Base-by-base conservation (phyloP, 345 rosid genomes). In the Lepidium africanum region DNA sequence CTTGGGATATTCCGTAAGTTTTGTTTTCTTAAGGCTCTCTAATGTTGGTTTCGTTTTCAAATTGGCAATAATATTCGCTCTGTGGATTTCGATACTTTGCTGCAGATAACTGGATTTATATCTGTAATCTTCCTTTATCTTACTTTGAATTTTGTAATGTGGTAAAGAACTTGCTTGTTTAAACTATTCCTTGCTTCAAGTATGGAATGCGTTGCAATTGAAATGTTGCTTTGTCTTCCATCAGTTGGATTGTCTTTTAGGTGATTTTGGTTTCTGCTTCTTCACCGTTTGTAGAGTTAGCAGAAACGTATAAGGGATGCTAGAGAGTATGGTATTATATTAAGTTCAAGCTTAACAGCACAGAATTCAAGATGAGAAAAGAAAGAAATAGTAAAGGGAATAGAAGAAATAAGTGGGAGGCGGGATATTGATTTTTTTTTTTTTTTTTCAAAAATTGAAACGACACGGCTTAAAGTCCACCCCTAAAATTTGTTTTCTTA, bases 1-100 rank as follows among this genome's bases (percentile, higher is more conserved):
- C 99, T 17, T 94, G 99, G 99, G 99, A 94, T 58, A 91, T 76
- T 59, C 97, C 96, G 14, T 94, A 87, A 87, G 50, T 27, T 63
- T 42, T 6, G n/a, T 13, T 30, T 6, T 27, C 32, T 14, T 5
- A 6, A 60, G 58, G 37, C 41, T 61, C 49, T 38, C 41, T 27
- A 23, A 50, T 58, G 45, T 59, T 56, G 21, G 10, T 62, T 58
- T 52, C 19, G 12, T 58, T 72, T 62, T 73, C 47, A 43, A 17
- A 13, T 11, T 56, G 43, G 60, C 6, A 77, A 77, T 71, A 77
- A 76, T 8, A 38, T 45, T 70, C 17, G 71, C 14, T 15, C 49
- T 41, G 43, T 53, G 25, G 52, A 35, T 14, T 39, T 16, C 3
- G 30, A 32, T 17, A 46, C 40, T 48, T 3, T n/a, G n/a, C n/a